Conservation (phyloP, 2,329 filamentous ascomycete genomes). For the Uncinocarpus reesii region DNA sequence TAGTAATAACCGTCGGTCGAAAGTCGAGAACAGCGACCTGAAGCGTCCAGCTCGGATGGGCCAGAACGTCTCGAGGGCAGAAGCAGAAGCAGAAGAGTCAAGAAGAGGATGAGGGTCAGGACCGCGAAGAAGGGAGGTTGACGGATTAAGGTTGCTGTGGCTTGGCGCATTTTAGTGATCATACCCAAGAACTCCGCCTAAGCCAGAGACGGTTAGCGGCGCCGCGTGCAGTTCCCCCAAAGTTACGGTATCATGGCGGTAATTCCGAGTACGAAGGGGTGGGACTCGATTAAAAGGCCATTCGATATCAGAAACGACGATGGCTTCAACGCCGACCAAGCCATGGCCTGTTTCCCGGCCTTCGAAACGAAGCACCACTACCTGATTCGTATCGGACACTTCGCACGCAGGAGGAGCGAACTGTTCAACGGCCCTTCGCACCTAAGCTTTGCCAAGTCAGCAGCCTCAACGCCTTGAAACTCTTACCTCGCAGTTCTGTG, state of each 20-base stretch:
- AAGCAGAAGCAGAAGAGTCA: background rate
- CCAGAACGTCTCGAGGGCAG: too few species aligned
- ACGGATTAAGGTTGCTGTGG: background rate
- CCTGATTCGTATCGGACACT: too few species aligned
- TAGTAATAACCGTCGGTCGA: background rate
- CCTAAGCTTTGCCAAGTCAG: conserved; percentile 4
- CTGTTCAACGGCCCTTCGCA: background rate
- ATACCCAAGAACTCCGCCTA: conserved; percentile 6
- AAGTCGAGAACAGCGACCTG: background rate
- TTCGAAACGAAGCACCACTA: too few species aligned
- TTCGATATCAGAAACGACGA: too few species aligned
- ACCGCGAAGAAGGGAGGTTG: background rate
- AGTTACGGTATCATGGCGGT: background rate
- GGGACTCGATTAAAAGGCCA: too few species aligned
- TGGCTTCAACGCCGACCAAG: too few species aligned
- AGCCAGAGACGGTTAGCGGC: background rate
- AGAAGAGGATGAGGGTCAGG: background rate
- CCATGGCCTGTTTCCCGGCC: too few species aligned
- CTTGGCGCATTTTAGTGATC: conserved; percentile 7
- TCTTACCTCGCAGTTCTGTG: too few species aligned
- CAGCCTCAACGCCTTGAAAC: background rate
- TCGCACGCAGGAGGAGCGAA: too few species aligned
- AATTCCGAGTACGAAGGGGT: too few species aligned
- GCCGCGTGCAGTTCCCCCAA: too few species aligned
- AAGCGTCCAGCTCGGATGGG: background rate